Base-by-base conservation (phyloP, 306 rosid genomes). In the Inga leiocalycina region DNA sequence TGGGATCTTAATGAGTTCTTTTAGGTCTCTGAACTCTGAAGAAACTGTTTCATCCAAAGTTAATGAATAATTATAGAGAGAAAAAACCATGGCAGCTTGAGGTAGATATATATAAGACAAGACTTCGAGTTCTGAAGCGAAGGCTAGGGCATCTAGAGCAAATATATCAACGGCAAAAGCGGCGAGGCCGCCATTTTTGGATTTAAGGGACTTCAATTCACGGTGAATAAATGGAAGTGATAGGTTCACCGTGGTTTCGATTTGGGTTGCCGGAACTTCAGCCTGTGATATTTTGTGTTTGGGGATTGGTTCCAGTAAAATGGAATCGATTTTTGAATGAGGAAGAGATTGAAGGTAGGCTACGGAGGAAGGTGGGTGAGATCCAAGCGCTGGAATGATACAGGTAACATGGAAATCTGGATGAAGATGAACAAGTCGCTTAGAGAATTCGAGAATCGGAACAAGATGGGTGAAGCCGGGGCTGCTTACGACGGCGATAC, bases 271-370 rank as follows among this genome's bases (percentile, higher is more conserved):
- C 22, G 65, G 32, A 10, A 0, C 0, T 22, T 56, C 16, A 49
- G 6, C 82, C 43, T 82, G 56, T 16, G 88, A 85, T 6, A 82
- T 34, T 41, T 84, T 75, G 14, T 82, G 43, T 76, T 39, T 66
- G 68, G 34, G 70, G 0, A 87, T 46, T 66, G 88, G 84, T 17
- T 90, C 90, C 4, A 89, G 92, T 32, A 87, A 70, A 15, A 85
- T 32, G 34, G 83, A 76, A 68, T 82, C 49, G 10, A 89, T 78
- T 70, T 52, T 83, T 64, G 90, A 59, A 5, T 39, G 43, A 73
- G 92, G 92, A 76, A 85, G 86, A 0, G 79, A 76, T 80, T 85
- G 9, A 34, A 89, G 87, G 69, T 84, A 83, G 24, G 84, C 39
- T 75, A 66, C 83, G 34, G 84, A 77, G 52, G 88, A 59, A 35